Evolutionary conservation across 352 stramenopile species (phyloP), one percentile per base, ranked within the genome.

Genomic region (Phytophthora megakarya): DNA sequence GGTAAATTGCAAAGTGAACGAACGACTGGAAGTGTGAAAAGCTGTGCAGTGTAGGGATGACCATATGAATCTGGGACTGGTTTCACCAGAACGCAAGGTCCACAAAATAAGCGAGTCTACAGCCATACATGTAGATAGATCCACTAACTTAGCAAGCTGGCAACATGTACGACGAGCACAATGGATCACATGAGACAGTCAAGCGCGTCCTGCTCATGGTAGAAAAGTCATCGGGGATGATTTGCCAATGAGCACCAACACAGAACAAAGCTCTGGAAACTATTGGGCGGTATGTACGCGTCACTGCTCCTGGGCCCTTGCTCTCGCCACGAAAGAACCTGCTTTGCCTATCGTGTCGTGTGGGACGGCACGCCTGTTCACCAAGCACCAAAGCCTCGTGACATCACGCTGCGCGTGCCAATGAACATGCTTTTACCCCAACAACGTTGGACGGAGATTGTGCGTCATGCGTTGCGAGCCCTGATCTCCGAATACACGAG

Each of bases 121-220:
- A 37, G 37, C 25, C 45, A 50, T 43, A 55, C 15, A 19, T n/a
- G n/a, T n/a, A n/a, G n/a, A n/a, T n/a, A n/a, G n/a, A n/a, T n/a
- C n/a, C n/a, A n/a, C n/a, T n/a, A n/a, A 32, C 4, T 9, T 9
- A 9, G 26, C 30, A 11, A 35, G 13, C 26, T 25, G 19, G 32
- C 42, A 52, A 63, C 51, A 54, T 43, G 50, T 51, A 42, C 47
- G 30, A 35, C 40, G 26, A 46, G 35, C 32, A 37, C 44, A 47
- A 61, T 56, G 47, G 38, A 30, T 49, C 61, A 64, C 66, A 74
- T 74, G 66, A 67, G 66, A 74, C 66, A 74, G 66, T 66, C 61
- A 70, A 61, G 53, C 10, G 44, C 45, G 60, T 59, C 66, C 53
- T 61, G 54, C 52, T 66, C 52, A 62, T n/a, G 54, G 30, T 33